A percentile compares a stretch with the other conserved stretches of the same genome.
These are phyloP conservation scores for Quercus tomentella DNA, from an alignment of 331 rosid genomes.

Conservation along the genomic window DNA sequence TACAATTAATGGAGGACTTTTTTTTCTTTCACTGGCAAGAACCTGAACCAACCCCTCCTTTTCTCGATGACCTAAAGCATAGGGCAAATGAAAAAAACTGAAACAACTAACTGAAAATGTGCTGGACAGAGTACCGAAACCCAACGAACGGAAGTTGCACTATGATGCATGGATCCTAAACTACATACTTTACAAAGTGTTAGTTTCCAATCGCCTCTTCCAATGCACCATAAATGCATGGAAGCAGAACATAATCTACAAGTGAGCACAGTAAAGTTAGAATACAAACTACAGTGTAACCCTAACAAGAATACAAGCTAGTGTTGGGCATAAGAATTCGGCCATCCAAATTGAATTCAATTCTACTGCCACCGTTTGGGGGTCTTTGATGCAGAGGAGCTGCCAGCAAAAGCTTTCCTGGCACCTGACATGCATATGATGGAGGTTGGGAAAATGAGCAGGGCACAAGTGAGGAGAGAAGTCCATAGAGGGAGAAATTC, in stretches of 20 bases:
- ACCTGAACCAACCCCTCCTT: too few species aligned
- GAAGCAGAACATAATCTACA: slow-evolving; percentile 34
- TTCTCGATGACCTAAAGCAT: background rate
- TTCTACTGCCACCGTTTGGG: slow-evolving; percentile 66
- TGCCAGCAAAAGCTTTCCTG: slow-evolving; percentile 40
- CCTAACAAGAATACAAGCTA: slow-evolving; percentile 28
- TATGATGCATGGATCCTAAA: slow-evolving; percentile 12
- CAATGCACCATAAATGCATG: slow-evolving; percentile 23
- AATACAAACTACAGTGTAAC: slow-evolving; percentile 20
- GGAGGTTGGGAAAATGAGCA: slow-evolving; percentile 8
- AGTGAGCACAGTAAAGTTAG: slow-evolving; percentile 9
- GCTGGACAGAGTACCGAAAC: background rate
- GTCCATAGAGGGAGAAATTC: too few species aligned
- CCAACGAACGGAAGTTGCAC: background rate
- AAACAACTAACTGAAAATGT: background rate
- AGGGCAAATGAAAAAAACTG: background rate
- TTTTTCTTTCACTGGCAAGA: too few species aligned
- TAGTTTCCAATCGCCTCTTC: slow-evolving; percentile 43
- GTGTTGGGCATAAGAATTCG: slow-evolving; percentile 20
- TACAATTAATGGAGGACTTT: too few species aligned
- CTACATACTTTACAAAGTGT: slow-evolving; percentile 38
- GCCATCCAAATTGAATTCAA: slow-evolving; percentile 25
- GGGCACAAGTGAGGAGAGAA: background rate
- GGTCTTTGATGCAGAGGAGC: slow-evolving; percentile 56
- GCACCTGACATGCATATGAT: slow-evolving; percentile 44